Conservation (phyloP, 306 rosid genomes). For the Luffa aegyptiaca region DNA sequence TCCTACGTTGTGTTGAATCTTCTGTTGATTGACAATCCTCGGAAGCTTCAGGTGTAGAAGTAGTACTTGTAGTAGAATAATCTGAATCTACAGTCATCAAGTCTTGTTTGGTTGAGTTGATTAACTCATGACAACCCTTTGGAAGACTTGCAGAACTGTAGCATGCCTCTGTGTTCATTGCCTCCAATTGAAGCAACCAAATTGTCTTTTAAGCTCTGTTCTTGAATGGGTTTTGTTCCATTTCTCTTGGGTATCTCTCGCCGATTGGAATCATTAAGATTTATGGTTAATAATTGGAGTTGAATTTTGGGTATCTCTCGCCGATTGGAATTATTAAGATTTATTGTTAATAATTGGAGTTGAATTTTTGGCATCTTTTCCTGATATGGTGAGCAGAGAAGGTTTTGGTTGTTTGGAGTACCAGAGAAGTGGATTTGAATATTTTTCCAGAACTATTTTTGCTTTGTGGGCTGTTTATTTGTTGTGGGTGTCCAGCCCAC, state of each 20-base stretch:
- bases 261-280: slow-evolving; percentile 20
- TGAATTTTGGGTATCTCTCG: slow-evolving; percentile 25
- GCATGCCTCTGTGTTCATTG: slow-evolving; percentile 32
- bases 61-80: slow-evolving; percentile 14
- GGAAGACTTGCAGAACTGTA: slow-evolving; percentile 14
- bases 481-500: slow-evolving; percentile 44
- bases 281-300: slow-evolving; percentile 21
- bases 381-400: slow-evolving; percentile 32
- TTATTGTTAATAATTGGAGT: slow-evolving; percentile 21
- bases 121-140: slow-evolving; percentile 5
- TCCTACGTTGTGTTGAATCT: slow-evolving; percentile 7
- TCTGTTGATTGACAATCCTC: slow-evolving; percentile 10
- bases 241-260: slow-evolving; percentile 19
- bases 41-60: not conserved
- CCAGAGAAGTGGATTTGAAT: slow-evolving; percentile 26
- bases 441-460: slow-evolving; percentile 24
- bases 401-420: slow-evolving; percentile 25
- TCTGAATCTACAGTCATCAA: slow-evolving; percentile 29
- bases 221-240: slow-evolving; percentile 34
- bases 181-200: slow-evolving; percentile 70
- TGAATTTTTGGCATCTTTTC: slow-evolving; percentile 35
- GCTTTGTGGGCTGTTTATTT: slow-evolving; percentile 26
- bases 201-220: slow-evolving; percentile 24
- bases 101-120: slow-evolving; percentile 8
- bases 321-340: slow-evolving; percentile 20